phyloP scores from a whole-genome alignment of 306 rosid species.

The Acacia acuminata region DNA sequence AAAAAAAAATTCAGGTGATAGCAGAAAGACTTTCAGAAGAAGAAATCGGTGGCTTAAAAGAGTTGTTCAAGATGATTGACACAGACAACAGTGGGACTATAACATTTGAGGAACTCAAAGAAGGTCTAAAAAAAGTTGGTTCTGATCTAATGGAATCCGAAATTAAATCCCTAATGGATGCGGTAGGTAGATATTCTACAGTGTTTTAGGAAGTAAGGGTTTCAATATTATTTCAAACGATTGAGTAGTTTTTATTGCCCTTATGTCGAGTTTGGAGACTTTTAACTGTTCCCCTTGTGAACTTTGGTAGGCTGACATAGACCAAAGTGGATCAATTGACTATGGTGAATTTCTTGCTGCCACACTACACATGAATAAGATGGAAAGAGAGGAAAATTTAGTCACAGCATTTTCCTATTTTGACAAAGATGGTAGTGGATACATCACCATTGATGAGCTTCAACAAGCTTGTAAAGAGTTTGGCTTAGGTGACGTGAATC shows the following conservation, averaged over 20 bases:
- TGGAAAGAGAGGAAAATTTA: constrained; percentile 89
- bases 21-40: constrained; percentile 92
- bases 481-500: constrained; percentile 74
- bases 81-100: constrained; percentile 80
- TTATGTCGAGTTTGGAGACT: constrained; percentile 18
- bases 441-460: constrained; percentile 87
- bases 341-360: constrained; percentile 95
- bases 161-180: constrained; percentile 82
- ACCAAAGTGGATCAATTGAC: constrained; percentile 84
- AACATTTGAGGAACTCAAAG: constrained; percentile 88
- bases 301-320: constrained; percentile 79
- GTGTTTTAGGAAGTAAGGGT: background rate
- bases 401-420: constrained; percentile 81
- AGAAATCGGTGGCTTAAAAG: constrained; percentile 91
- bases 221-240: constrained; percentile 1
- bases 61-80: constrained; percentile 87
- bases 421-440: constrained; percentile 88
- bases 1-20: constrained; percentile 60
- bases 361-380: constrained; percentile 86
- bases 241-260: background rate
- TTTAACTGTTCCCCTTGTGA: constrained; percentile 16
- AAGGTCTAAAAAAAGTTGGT: constrained; percentile 74
- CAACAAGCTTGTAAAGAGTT: constrained; percentile 79
- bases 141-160: constrained; percentile 87
- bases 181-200: constrained; percentile 56